Evolutionary conservation across 2,329 filamentous ascomycete species (phyloP).

Genomic region (Penicillium hesseltinei): DNA sequence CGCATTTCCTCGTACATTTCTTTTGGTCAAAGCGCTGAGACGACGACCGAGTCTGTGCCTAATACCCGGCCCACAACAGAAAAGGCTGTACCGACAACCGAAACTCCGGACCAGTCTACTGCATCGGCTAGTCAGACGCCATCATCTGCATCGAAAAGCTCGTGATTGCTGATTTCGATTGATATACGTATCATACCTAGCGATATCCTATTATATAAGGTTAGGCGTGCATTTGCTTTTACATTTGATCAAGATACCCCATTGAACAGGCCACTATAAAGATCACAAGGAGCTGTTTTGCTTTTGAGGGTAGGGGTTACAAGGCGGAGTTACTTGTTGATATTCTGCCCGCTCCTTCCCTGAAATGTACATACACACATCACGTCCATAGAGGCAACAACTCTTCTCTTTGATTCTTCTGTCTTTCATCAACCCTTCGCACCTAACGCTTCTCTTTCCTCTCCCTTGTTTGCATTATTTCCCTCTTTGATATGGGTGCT

Average conservation of each 20-base stretch:
- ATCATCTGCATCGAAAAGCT: conserved; percentile 1
- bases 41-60: conserved; percentile 8
- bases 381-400: neutral
- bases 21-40: conserved; percentile 20
- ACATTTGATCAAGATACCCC: conserved; percentile 17
- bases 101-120: neutral
- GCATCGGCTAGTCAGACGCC: neutral
- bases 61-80: conserved; percentile 6
- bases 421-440: neutral
- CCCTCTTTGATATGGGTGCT: neutral
- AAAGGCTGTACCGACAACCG: neutral
- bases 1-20: conserved; percentile 36
- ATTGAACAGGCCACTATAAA: conserved; percentile 2
- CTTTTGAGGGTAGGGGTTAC: neutral
- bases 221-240: conserved; percentile 5
- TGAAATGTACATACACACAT: neutral
- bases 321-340: neutral
- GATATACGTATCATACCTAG: neutral
- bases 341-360: conserved; percentile 2
- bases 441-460: neutral
- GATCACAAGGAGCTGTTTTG: neutral
- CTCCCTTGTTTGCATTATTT: neutral
- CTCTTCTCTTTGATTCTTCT: neutral
- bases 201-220: conserved; percentile 1
- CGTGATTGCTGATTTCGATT: neutral